Evolutionary conservation across 2,329 filamentous ascomycete genomes (phyloP), one percentile per base, ranked within the genome.

Genomic region (Spiromastix sp.): DNA sequence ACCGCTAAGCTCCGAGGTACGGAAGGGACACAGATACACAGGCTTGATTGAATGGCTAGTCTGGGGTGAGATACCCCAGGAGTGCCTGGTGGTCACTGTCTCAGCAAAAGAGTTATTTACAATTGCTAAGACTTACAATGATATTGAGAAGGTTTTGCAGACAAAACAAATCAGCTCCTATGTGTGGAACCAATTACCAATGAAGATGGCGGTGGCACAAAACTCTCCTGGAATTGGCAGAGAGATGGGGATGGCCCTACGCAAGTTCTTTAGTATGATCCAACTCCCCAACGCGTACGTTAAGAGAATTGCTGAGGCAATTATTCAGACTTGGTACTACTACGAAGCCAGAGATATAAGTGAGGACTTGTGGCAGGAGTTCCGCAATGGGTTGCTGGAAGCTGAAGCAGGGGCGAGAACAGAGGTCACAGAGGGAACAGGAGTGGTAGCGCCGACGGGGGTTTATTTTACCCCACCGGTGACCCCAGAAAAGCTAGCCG

Each of bases 41-140:
- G 55, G 54, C 0, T 24, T 30, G 0, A 52, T 49, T 0, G 60
- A 63, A 13, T 61, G 47, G 25, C 37, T 58, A 1, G 38, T 61
- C 1, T 63, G 60, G 60, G 51, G 54, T 0, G 33, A 37, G 2
- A 43, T 61, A 0, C 42, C 48, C 1, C 16, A 39, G 0, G 13
- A 42, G 2, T 52, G 56, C 2, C 57, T 63, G 6, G 32, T 55
- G 5, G 44, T 43, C 8, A 47, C 48, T 0, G 51, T 60, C 10
- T 43, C 49, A 2, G 45, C 55, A 1, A 40, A 38, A 1, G 32
- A 36, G 0, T 26, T 63, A 1, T 20, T 50, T 5, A 5, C 34
- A 2, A 47, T 56, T 13, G 40, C 44, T 2, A 13, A 27, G 0
- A 17, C 35, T 1, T 12, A 47, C 22, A 10, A 29, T 0, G 44